Evolutionary conservation across 257 asterid species (phyloP).

Genomic region (Solanum piurae): DNA sequence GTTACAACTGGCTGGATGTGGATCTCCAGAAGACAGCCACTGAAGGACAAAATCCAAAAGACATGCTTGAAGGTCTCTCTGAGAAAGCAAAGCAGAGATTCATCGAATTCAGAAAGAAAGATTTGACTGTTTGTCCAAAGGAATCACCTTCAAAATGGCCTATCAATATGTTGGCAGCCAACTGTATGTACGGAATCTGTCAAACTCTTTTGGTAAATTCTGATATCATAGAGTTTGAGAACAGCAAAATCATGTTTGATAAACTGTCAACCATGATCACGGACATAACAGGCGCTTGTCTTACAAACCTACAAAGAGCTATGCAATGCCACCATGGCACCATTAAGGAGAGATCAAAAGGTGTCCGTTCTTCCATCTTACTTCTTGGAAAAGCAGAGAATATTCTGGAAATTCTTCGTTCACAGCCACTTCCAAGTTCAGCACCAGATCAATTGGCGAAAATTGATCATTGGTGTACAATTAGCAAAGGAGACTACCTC

Average conservation of each 20-base stretch:
- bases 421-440: constrained; percentile 30
- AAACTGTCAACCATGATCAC: constrained; percentile 32
- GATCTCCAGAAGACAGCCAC: constrained; percentile 36
- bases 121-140: constrained; percentile 11
- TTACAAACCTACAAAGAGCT: constrained; percentile 45
- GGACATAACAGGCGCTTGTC: constrained; percentile 62
- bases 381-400: constrained; percentile 53
- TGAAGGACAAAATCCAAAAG: constrained; percentile 24
- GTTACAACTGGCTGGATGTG: constrained; percentile 54
- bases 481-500: constrained; percentile 20
- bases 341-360: constrained; percentile 43
- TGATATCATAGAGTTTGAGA: constrained; percentile 11
- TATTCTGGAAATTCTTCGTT: constrained; percentile 49
- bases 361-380: constrained; percentile 31
- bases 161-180: constrained; percentile 43
- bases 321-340: constrained; percentile 38
- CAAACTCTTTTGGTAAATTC: constrained; percentile 36
- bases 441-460: constrained; percentile 24
- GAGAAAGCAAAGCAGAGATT: constrained; percentile 40
- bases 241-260: constrained; percentile 26
- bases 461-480: constrained; percentile 52
- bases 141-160: constrained; percentile 61
- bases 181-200: constrained; percentile 65
- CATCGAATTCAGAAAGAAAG: constrained; percentile 26
- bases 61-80: constrained; percentile 37